Conservation (phyloP, 176 grass and related monocot species). For the Aegilops umbellulata region DNA sequence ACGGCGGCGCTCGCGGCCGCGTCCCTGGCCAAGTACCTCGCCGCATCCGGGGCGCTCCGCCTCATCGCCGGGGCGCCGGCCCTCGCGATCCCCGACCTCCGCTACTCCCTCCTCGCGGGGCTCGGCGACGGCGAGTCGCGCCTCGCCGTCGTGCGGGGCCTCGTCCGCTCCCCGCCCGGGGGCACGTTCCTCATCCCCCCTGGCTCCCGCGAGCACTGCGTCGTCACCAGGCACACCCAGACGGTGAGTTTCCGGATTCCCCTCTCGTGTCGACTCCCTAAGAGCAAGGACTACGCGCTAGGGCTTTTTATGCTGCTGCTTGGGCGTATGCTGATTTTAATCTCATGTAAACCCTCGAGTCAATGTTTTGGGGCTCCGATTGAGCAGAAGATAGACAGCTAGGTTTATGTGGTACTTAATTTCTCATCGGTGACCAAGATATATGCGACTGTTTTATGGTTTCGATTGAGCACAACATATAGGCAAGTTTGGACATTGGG, state of each 20-base stretch:
- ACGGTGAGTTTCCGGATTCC: slow-evolving; percentile 32
- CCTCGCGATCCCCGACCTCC: slow-evolving; percentile 48
- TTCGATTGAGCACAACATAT: neutral
- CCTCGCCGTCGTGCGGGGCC: slow-evolving; percentile 59
- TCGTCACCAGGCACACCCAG: slow-evolving; percentile 63
- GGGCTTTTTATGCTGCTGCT: neutral
- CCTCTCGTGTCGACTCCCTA: neutral
- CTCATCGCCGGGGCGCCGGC: slow-evolving; percentile 61
- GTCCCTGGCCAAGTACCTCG: slow-evolving; percentile 72
- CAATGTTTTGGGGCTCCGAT: neutral
- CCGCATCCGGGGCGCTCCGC: slow-evolving; percentile 49
- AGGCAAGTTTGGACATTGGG: neutral
- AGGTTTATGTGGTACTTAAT: neutral
- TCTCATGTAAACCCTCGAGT: neutral
- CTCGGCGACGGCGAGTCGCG: neutral
- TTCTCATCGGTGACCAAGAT: neutral
- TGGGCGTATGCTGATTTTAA: neutral
- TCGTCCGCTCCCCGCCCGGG: slow-evolving; percentile 41
- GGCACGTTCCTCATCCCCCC: slow-evolving; percentile 39
- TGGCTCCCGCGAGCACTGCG: slow-evolving; percentile 54
- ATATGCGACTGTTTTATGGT: neutral
- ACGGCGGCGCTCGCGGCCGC: slow-evolving; percentile 51
- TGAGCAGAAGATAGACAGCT: neutral
- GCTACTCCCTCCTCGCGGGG: slow-evolving; percentile 41
- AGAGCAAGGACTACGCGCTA: slow-evolving; percentile 22